phyloP scores from a whole-genome alignment of 129 eudicot species.

The Chrysanthemum lavandulifolium region DNA sequence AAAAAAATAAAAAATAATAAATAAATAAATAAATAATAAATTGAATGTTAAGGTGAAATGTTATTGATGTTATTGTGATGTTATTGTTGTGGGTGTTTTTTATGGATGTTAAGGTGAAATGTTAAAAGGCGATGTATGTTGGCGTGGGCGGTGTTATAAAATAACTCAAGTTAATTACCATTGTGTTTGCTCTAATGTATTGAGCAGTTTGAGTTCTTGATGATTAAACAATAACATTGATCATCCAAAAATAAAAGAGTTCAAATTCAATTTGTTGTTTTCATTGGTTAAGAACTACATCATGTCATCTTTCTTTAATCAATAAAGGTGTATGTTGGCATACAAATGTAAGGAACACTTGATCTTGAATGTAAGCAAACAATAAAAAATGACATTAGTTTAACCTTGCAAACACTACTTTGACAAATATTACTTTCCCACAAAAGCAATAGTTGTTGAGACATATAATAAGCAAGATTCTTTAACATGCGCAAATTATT shows the following conservation, averaged over 20 bases:
- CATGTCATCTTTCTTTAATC: neutral
- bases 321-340: neutral
- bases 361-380: neutral
- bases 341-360: neutral
- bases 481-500: constrained; percentile 16
- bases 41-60: too few relatives aligned
- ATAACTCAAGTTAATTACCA: too few relatives aligned
- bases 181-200: too few relatives aligned
- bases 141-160: too few relatives aligned
- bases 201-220: too few relatives aligned
- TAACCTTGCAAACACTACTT: constrained; percentile 4
- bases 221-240: too few relatives aligned
- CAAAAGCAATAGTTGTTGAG: constrained; percentile 8
- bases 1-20: too few relatives aligned
- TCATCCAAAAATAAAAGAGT: neutral
- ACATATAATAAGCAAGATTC: constrained; percentile 10
- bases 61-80: too few relatives aligned
- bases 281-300: constrained; percentile 8
- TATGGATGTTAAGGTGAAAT: too few relatives aligned
- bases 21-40: too few relatives aligned
- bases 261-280: constrained; percentile 17
- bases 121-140: too few relatives aligned
- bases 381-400: neutral
- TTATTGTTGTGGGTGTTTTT: too few relatives aligned
- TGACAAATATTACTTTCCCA: constrained; percentile 12